Evolutionary conservation across 257 asterid species (phyloP).

Genomic region (Penstemon newberryi): DNA sequence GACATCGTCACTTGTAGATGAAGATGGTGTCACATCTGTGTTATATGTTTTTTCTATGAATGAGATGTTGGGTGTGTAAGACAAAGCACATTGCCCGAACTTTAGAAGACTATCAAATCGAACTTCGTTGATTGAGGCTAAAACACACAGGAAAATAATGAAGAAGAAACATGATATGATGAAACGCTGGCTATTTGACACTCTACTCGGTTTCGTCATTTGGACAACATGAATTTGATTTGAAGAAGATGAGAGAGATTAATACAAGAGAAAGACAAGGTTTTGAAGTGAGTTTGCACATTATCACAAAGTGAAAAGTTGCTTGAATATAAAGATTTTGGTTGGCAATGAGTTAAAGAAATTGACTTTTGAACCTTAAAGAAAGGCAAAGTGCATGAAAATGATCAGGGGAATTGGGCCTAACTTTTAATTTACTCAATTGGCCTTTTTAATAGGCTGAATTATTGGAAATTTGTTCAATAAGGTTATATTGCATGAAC

Average conservation of each 20-base stretch:
- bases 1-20: constrained; percentile 39
- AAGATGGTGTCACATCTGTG: constrained; percentile 14
- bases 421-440: constrained; percentile 40
- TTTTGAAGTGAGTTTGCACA: constrained; percentile 23
- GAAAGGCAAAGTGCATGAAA: constrained; percentile 32
- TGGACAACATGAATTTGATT: constrained; percentile 16
- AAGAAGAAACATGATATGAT: constrained; percentile 53
- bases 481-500: constrained; percentile 46
- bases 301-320: constrained; percentile 32
- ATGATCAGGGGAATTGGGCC: constrained; percentile 34
- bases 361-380: constrained; percentile 51
- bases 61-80: constrained; percentile 5
- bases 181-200: constrained; percentile 45
- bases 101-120: constrained; percentile 49
- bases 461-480: constrained; percentile 22
- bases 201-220: constrained; percentile 46
- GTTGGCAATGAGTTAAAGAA: constrained; percentile 42
- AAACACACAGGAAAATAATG: constrained; percentile 60
- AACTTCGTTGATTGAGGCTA: constrained; percentile 71
- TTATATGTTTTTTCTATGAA: neutral
- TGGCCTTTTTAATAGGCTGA: constrained; percentile 24
- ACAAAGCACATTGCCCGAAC: constrained; percentile 53
- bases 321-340: constrained; percentile 47
- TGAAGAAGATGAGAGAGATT: constrained; percentile 20
- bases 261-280: constrained; percentile 15